Percentiles rank a stretch among this genome's conserved stretches.
phyloP scores from a whole-genome alignment of 2,329 filamentous ascomycete genomes.

The Pseudocercospora vitis region DNA sequence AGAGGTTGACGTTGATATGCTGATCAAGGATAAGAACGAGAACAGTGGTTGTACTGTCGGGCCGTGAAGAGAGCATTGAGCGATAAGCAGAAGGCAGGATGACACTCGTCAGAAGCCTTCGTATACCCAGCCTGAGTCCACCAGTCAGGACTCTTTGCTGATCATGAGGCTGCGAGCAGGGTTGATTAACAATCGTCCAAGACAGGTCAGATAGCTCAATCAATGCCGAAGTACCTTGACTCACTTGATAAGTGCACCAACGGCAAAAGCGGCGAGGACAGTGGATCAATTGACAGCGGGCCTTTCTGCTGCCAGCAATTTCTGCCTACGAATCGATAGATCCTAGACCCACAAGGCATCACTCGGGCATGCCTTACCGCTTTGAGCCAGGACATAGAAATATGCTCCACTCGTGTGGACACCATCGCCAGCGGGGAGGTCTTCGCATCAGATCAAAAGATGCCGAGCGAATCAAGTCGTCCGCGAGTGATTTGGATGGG shows the following conservation, averaged over 20 bases:
- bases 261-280: neutral
- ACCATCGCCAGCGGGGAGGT: neutral
- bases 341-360: neutral
- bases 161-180: no score
- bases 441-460: neutral
- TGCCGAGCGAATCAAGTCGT: neutral
- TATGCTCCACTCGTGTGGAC: no score
- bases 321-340: constrained; percentile 5
- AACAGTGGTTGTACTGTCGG: constrained; percentile 21
- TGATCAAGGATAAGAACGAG: constrained; percentile 22
- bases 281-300: neutral
- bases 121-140: no score
- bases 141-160: no score
- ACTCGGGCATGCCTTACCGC: neutral
- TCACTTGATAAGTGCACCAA: neutral
- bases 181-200: no score
- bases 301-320: neutral
- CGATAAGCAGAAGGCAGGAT: no score
- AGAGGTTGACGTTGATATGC: constrained; percentile 23
- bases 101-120: no score
- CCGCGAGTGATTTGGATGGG: neutral
- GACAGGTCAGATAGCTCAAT: no score
- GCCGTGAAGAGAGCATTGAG: constrained; percentile 13
- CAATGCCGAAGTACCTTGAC: no score
- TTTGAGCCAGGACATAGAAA: neutral